Evolutionary conservation across 345 rosid genomes (phyloP).

Genomic region (Pistacia vera): DNA sequence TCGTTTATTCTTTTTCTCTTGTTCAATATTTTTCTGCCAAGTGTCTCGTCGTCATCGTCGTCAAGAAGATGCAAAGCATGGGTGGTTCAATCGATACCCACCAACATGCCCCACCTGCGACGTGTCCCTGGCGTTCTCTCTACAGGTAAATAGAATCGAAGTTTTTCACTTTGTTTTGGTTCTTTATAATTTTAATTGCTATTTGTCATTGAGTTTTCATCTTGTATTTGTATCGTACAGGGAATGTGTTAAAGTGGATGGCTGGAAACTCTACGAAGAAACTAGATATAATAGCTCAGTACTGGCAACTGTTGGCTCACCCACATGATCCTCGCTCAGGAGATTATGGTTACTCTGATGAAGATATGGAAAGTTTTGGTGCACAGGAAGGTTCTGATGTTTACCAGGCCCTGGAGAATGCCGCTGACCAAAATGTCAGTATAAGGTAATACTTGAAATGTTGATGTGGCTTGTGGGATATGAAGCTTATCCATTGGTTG

Average conservation of each 20-base stretch:
- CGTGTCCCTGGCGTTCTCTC: slow-evolving; percentile 75
- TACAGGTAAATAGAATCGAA: slow-evolving; percentile 45
- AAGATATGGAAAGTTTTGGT: slow-evolving; percentile 56
- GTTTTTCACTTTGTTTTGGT: background rate
- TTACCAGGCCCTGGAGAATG: slow-evolving; percentile 59
- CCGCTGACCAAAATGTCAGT: slow-evolving; percentile 67
- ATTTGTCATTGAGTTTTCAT: background rate
- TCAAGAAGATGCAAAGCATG: slow-evolving; percentile 71
- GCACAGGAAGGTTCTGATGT: slow-evolving; percentile 58
- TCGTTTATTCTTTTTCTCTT: slow-evolving; percentile 26
- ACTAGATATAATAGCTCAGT: slow-evolving; percentile 82
- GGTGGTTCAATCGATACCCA: slow-evolving; percentile 95
- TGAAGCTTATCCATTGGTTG: background rate
- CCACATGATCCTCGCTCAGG: slow-evolving; percentile 76
- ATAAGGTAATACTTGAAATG: slow-evolving; percentile 46
- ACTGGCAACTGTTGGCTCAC: slow-evolving; percentile 70
- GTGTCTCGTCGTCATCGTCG: slow-evolving; percentile 32
- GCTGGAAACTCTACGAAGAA: slow-evolving; percentile 65
- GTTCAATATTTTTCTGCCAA: slow-evolving; percentile 26
- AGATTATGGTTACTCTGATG: slow-evolving; percentile 71
- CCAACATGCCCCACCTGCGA: slow-evolving; percentile 78
- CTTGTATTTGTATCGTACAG: slow-evolving; percentile 26
- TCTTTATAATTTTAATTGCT: background rate
- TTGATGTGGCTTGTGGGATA: background rate
- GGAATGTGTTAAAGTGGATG: slow-evolving; percentile 80